phyloP scores from a whole-genome alignment of 192 early-diverging fungal genomes.

The Lobosporangium transversale region DNA sequence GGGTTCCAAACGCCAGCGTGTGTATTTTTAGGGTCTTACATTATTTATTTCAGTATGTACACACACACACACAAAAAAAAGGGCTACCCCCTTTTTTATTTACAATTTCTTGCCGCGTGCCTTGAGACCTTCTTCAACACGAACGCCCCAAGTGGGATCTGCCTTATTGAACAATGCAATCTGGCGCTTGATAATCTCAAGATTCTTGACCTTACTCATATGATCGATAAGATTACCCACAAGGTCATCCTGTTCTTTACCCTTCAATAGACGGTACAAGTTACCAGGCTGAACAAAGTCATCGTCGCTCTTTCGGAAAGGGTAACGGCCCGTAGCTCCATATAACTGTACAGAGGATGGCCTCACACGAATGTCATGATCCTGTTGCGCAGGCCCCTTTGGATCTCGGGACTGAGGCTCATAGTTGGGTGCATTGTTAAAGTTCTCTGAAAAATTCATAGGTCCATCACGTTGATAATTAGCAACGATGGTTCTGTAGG shows the following conservation, averaged over 20 bases:
- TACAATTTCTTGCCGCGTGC: conserved; percentile 23
- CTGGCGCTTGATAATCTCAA: conserved; percentile 73
- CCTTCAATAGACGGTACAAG: conserved; percentile 72
- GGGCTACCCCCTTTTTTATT: too few species aligned
- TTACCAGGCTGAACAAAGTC: conserved; percentile 76
- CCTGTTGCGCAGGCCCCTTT: conserved; percentile 62
- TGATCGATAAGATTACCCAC: conserved; percentile 70
- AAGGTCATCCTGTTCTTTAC: conserved; percentile 69
- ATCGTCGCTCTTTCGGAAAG: conserved; percentile 62
- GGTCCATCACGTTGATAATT: conserved; percentile 84
- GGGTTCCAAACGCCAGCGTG: too few species aligned
- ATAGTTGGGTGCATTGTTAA: conserved; percentile 77
- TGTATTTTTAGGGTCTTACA: background rate
- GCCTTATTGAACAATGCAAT: conserved; percentile 78
- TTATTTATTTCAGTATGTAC: background rate
- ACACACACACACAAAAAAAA: too few species aligned
- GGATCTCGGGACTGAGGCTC: conserved; percentile 73
- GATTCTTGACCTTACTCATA: conserved; percentile 68
- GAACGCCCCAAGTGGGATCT: conserved; percentile 76
- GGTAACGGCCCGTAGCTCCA: conserved; percentile 71
- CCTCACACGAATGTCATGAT: conserved; percentile 63
- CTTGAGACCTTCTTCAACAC: conserved; percentile 65
- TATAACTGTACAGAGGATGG: conserved; percentile 55
- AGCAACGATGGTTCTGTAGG: conserved; percentile 61
- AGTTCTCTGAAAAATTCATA: conserved; percentile 65